phyloP scores from a whole-genome alignment of 2,329 filamentous ascomycete species.

The Penicillium sp. region DNA sequence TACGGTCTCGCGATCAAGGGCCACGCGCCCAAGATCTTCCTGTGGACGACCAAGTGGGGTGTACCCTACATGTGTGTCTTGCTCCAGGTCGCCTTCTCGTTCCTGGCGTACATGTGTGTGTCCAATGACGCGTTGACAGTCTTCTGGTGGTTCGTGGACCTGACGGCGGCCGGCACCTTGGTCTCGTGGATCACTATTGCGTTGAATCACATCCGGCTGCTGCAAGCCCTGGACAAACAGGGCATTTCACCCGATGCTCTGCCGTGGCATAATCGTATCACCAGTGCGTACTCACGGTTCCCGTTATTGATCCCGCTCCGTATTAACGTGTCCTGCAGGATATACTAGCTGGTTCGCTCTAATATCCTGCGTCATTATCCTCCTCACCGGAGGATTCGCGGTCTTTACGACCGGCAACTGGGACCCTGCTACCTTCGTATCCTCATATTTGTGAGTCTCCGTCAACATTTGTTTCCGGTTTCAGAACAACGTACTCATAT shows the following conservation, averaged over 20 bases:
- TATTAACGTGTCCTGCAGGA: constrained; percentile 39
- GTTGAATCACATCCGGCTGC: constrained; percentile 59
- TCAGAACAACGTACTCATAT: neutral
- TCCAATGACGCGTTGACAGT: constrained; percentile 56
- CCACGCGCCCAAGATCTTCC: constrained; percentile 53
- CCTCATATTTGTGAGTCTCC: constrained; percentile 59
- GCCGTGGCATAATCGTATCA: constrained; percentile 64
- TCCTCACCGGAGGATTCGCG: constrained; percentile 67
- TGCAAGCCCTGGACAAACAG: constrained; percentile 55
- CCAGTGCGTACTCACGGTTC: constrained; percentile 44
- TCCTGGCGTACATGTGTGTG: constrained; percentile 47
- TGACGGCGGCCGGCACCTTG: constrained; percentile 62
- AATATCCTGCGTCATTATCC: constrained; percentile 59
- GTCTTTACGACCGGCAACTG: constrained; percentile 61
- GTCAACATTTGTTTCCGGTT: neutral
- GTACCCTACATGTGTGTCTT: constrained; percentile 46
- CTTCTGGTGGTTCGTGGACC: constrained; percentile 63
- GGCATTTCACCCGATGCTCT: constrained; percentile 51
- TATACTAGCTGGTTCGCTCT: constrained; percentile 62
- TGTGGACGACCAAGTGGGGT: constrained; percentile 36
- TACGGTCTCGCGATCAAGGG: constrained; percentile 49
- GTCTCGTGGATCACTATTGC: constrained; percentile 62
- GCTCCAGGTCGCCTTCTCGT: constrained; percentile 42
- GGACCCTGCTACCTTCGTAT: constrained; percentile 57
- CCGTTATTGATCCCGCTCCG: constrained; percentile 1